phyloP scores from a whole-genome alignment of 768 basidiomycete genomes.

The Suillus cothurnatus region DNA sequence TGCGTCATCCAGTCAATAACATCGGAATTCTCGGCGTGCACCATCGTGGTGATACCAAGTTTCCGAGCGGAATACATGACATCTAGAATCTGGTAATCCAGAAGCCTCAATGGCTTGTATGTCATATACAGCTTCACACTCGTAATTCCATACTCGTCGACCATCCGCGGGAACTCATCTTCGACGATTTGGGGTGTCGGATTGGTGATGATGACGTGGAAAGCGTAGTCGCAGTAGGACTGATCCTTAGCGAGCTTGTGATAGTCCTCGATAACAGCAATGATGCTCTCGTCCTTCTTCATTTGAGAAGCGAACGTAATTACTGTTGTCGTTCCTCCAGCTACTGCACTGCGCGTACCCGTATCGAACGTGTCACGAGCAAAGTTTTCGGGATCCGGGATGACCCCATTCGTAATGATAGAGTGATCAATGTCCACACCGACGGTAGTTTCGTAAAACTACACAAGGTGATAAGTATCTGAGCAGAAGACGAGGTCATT shows the following conservation, averaged over 20 bases:
- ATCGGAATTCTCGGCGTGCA: conserved; percentile 21
- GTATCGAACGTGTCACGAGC: conserved; percentile 35
- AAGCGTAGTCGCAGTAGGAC: conserved; percentile 34
- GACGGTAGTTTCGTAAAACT: too few species aligned
- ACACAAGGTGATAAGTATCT: too few species aligned
- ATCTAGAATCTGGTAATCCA: conserved; percentile 35
- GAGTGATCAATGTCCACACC: too few species aligned
- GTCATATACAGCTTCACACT: conserved; percentile 40
- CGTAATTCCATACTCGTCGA: conserved; percentile 35
- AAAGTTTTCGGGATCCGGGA: conserved; percentile 13
- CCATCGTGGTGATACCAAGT: conserved; percentile 20
- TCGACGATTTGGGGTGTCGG: conserved; percentile 34
- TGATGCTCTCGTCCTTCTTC: conserved; percentile 20
- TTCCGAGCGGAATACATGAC: conserved; percentile 31
- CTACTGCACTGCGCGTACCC: conserved; percentile 32
- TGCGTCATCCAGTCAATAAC: conserved; percentile 23
- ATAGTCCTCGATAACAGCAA: conserved; percentile 34
- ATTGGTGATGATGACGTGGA: conserved; percentile 38
- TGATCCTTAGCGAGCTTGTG: conserved; percentile 30
- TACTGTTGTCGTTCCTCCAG: conserved; percentile 38
- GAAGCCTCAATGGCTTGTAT: conserved; percentile 34
- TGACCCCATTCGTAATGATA: conserved; percentile 8
- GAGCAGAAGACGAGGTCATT: not conserved
- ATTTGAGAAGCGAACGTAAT: conserved; percentile 38
- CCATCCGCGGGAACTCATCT: conserved; percentile 34